Conservation (phyloP, 345 rosid genomes). For the Lepidium didymum region DNA sequence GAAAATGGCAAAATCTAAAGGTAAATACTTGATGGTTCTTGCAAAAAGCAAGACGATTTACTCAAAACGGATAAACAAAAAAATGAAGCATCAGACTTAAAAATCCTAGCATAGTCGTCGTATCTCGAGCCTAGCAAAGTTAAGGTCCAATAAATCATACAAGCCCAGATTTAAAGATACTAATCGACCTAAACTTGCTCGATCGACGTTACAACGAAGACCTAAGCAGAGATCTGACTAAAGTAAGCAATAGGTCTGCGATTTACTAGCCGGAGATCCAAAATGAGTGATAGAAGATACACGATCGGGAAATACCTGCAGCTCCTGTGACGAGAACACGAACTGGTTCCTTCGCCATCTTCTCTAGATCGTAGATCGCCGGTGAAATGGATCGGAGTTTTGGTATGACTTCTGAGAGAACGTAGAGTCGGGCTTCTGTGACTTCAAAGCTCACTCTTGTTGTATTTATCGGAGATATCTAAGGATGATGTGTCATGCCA, state of each 20-base stretch:
- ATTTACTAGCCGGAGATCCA: neutral
- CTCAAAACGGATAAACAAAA: neutral
- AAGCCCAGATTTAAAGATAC: neutral
- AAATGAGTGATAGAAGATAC: neutral
- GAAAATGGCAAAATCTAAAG: neutral
- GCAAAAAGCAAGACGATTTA: neutral
- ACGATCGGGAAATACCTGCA: conserved; percentile 51
- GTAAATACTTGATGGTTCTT: neutral
- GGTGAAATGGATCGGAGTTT: conserved; percentile 8
- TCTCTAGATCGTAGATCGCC: conserved; percentile 24
- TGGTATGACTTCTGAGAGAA: neutral
- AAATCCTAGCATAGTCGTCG: neutral
- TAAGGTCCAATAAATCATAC: neutral
- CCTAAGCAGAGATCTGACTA: conserved; percentile 16
- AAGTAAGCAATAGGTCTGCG: neutral
- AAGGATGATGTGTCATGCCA: conserved; percentile 1
- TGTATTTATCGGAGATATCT: conserved; percentile 4
- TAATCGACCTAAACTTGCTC: neutral
- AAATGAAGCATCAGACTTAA: neutral
- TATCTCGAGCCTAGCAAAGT: neutral
- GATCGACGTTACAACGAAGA: neutral
- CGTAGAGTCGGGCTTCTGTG: neutral
- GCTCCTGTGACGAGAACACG: conserved; percentile 99
- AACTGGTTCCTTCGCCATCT: conserved; percentile 89
- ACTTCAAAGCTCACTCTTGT: conserved; percentile 20